A percentile compares a stretch with the other conserved stretches of the same genome.
phyloP scores from a whole-genome alignment of 129 eudicot species.

The Artemisia annua region DNA sequence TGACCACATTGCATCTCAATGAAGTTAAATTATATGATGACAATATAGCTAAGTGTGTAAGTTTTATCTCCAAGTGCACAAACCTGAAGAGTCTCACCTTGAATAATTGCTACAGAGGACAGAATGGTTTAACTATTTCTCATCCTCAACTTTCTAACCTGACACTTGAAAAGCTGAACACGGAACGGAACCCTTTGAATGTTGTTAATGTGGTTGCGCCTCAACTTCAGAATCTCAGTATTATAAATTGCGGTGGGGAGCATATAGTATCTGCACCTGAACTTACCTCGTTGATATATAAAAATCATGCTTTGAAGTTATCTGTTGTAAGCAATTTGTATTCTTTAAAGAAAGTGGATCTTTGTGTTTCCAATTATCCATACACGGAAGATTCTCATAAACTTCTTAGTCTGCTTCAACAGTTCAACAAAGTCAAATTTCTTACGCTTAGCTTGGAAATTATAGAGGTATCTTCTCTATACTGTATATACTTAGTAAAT shows the following conservation, averaged over 20 bases:
- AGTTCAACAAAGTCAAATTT: slow-evolving; percentile 9
- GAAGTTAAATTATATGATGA: not conserved
- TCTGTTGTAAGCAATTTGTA: not conserved
- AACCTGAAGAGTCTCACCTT: slow-evolving; percentile 20
- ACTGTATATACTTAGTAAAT: no score
- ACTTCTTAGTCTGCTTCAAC: slow-evolving; percentile 8
- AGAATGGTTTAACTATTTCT: not conserved
- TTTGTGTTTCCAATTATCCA: not conserved
- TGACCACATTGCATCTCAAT: not conserved
- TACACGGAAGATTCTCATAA: not conserved
- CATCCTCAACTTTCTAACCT: not conserved
- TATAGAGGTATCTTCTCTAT: slow-evolving; percentile 2
- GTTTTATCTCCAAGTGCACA: not conserved
- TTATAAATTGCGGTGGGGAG: not conserved
- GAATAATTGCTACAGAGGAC: not conserved
- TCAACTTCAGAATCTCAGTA: slow-evolving; percentile 21
- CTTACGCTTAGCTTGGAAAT: slow-evolving; percentile 6
- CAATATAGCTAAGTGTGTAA: not conserved
- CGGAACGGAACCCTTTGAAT: not conserved
- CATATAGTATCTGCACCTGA: slow-evolving; percentile 9
- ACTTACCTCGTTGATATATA: not conserved
- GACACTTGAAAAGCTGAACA: not conserved
- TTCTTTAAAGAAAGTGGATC: slow-evolving; percentile 21
- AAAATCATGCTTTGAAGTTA: not conserved
- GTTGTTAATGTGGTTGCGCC: slow-evolving; percentile 14